These are phyloP conservation scores for Coniochaeta ligniaria DNA, from an alignment of 2,329 filamentous ascomycete genomes.

Conservation along the genomic window DNA sequence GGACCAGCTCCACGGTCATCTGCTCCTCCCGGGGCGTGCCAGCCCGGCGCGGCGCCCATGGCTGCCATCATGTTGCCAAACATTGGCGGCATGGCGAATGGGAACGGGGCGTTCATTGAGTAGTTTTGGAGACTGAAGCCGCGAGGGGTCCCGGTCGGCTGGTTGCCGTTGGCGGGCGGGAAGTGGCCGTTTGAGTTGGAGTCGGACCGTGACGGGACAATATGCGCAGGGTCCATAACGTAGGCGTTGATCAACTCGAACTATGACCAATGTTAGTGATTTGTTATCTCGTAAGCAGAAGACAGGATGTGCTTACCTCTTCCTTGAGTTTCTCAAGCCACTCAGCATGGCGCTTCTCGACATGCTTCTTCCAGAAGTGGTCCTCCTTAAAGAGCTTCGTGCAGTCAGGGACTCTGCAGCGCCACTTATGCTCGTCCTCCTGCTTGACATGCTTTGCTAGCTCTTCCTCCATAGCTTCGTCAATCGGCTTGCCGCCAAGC, in stretches of 20 bases:
- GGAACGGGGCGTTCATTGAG: conserved; percentile 54
- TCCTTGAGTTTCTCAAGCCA: conserved; percentile 75
- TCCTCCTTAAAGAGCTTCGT: conserved; percentile 96
- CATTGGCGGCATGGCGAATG: conserved; percentile 29
- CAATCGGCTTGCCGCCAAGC: conserved; percentile 78
- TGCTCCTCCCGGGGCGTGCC: conserved; percentile 40
- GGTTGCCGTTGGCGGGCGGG: conserved; percentile 69
- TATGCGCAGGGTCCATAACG: conserved; percentile 88
- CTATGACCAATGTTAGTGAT: conserved; percentile 33
- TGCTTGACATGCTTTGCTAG: conserved; percentile 85
- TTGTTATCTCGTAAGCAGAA: conserved; percentile 2
- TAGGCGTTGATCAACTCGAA: conserved; percentile 89
- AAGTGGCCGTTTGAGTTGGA: conserved; percentile 95
- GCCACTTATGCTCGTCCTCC: conserved; percentile 94
- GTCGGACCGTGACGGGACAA: conserved; percentile 87
- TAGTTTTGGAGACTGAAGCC: conserved; percentile 83
- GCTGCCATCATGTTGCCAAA: conserved; percentile 47
- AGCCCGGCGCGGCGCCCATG: conserved; percentile 34
- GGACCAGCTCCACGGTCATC: conserved; percentile 54
- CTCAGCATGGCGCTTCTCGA: conserved; percentile 89
- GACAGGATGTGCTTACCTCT: conserved; percentile 57
- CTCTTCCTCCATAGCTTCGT: conserved; percentile 84
- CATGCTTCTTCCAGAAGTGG: conserved; percentile 95
- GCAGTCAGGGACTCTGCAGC: conserved; percentile 94
- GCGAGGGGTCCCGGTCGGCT: conserved; percentile 75